Evolutionary conservation across 2,329 filamentous ascomycete genomes (phyloP), one percentile per base, ranked within the genome.

Genomic region (Aspergillus fumigatiaffinis): DNA sequence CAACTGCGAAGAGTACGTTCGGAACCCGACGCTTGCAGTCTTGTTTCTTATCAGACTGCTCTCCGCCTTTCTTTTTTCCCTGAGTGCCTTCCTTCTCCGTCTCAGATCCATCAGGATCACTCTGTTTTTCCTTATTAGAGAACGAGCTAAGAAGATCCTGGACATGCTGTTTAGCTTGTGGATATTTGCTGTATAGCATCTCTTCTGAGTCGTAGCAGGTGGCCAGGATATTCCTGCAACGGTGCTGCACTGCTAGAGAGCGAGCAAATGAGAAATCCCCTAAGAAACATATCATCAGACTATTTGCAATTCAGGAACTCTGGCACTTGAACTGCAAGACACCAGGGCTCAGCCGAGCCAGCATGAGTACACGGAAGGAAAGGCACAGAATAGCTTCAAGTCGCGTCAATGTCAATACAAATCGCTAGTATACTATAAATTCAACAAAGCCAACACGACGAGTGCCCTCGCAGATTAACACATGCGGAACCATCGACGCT

Each of bases 181-280:
- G 90, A 66, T 93, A 92, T 75, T 96, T 96, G 59, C 76, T 79
- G 10, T 79, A 73, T 1, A 97, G 80, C 52, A 64, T 66, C 26
- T 76, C 71, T 53, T 71, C 66, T 12, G 71, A 74, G 60, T 80
- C 78, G 59, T 77, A 80, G 61, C 74, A 76, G 35, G 78, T 80
- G 8, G 78, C 76, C 28, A 74, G 65, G 8, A 80, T 58, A 47
- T 70, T 65, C 51, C 65, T 71, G 61, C 76, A 78, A 55, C 68
- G 69, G 63, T 79, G 73, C 58, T 77, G 69, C 26, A 63, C 69
- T 51, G 72, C 71, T 26, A 80, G 64, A 4, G 78, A 79, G 51
- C 72, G 69, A 14, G 77, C 73, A 63, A 80, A 80, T 20, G 78
- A 80, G 60, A 80, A 80, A 53, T 80, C 77, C 20, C 77, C 76